phyloP scores from a whole-genome alignment of 768 basidiomycete species.

The Dacryopinax spathularia region DNA sequence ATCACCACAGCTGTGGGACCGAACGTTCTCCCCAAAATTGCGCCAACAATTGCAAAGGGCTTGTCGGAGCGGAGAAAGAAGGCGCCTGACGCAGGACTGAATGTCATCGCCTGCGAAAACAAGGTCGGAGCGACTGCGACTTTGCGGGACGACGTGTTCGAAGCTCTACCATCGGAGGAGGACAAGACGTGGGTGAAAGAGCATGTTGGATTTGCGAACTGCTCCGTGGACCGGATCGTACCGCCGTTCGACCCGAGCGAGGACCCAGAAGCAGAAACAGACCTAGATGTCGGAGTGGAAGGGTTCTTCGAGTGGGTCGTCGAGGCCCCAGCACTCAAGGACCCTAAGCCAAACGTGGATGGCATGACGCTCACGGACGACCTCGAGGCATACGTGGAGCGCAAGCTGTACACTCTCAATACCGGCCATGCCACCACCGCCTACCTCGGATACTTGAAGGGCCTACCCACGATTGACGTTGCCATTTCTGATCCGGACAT shows the following conservation, averaged over 20 bases:
- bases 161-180: constrained; percentile 19
- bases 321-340: constrained; percentile 22
- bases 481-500: constrained; percentile 24
- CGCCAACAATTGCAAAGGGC: constrained; percentile 24
- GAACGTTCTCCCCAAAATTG: constrained; percentile 25
- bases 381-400: constrained; percentile 28
- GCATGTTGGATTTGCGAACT: constrained; percentile 30
- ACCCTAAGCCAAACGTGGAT: constrained; percentile 17
- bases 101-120: constrained; percentile 32
- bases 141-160: constrained; percentile 21
- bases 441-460: constrained; percentile 27
- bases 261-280: constrained; percentile 7
- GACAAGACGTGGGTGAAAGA: constrained; percentile 20
- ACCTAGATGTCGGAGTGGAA: constrained; percentile 30
- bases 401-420: constrained; percentile 33
- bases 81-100: constrained; percentile 17
- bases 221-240: constrained; percentile 31
- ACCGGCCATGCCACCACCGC: constrained; percentile 29
- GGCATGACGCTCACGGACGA: constrained; percentile 24
- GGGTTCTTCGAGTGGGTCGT: constrained; percentile 32
- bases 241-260: constrained; percentile 14
- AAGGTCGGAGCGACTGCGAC: constrained; percentile 25
- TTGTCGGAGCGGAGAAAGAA: constrained; percentile 20
- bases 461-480: constrained; percentile 22
- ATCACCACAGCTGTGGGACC: constrained; percentile 30